These are phyloP conservation scores for Gyromitra esculenta DNA, from an alignment of 2,329 filamentous ascomycete genomes.

Conservation along the genomic window DNA sequence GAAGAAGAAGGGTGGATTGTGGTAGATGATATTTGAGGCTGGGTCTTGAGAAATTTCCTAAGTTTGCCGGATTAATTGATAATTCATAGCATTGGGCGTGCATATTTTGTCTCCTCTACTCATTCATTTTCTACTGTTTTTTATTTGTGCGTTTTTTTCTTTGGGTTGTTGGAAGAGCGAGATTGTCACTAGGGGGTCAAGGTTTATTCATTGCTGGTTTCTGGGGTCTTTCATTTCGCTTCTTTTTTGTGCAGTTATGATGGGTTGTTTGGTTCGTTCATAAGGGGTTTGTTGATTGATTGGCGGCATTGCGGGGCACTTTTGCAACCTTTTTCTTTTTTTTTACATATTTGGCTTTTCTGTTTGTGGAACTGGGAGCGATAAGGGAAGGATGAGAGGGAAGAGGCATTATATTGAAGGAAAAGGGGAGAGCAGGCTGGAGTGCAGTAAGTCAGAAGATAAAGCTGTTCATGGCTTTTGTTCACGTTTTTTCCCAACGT, in stretches of 20 bases:
- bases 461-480: slow-evolving; percentile 25
- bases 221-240: slow-evolving; percentile 35
- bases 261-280: slow-evolving; percentile 43
- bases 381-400: neutral
- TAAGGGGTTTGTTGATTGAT: slow-evolving; percentile 49
- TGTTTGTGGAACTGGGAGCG: neutral
- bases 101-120: slow-evolving; percentile 36
- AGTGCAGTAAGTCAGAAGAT: slow-evolving; percentile 23
- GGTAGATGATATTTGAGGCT: slow-evolving; percentile 41
- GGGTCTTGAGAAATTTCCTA: slow-evolving; percentile 18
- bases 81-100: slow-evolving; percentile 43
- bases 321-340: slow-evolving; percentile 33
- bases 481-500: slow-evolving; percentile 39
- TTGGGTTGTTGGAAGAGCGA: slow-evolving; percentile 28
- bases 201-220: slow-evolving; percentile 46
- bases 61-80: slow-evolving; percentile 39
- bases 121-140: slow-evolving; percentile 23
- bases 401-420: neutral
- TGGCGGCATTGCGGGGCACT: slow-evolving; percentile 45
- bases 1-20: slow-evolving; percentile 54
- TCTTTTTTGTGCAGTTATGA: slow-evolving; percentile 42
- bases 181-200: slow-evolving; percentile 33
- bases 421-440: neutral
- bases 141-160: slow-evolving; percentile 22
- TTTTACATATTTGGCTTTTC: slow-evolving; percentile 43